These are phyloP conservation scores for Hymenoscyphus linearis DNA, from an alignment of 2,329 filamentous ascomycete genomes.

Conservation along the genomic window DNA sequence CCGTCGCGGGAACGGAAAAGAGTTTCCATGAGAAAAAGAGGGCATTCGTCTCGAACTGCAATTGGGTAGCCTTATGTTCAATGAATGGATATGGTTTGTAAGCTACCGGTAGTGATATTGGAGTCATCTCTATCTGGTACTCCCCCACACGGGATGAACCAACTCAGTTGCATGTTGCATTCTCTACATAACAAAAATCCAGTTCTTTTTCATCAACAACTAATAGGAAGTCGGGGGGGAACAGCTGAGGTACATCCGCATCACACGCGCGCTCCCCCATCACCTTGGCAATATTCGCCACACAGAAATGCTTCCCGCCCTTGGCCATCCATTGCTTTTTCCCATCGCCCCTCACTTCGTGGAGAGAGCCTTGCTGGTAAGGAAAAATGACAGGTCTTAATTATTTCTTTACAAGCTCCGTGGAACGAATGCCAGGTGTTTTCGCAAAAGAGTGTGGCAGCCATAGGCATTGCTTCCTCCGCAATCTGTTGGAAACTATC, in stretches of 20 bases:
- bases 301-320: background rate
- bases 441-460: background rate
- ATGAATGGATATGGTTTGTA: background rate
- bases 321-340: background rate
- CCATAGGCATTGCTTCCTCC: background rate
- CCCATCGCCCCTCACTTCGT: background rate
- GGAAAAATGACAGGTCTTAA: background rate
- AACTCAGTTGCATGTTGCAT: background rate
- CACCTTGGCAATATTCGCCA: background rate
- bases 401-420: background rate
- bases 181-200: background rate
- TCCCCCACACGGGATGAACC: background rate
- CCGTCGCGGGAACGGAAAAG: background rate
- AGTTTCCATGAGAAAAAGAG: background rate
- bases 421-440: background rate
- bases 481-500: background rate
- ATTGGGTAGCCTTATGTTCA: background rate
- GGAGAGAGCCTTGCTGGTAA: background rate
- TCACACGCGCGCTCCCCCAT: background rate
- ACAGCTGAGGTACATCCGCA: background rate
- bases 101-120: background rate
- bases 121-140: background rate
- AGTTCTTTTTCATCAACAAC: background rate
- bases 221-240: background rate
- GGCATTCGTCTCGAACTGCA: background rate